phyloP scores from a whole-genome alignment of 345 rosid genomes.

The Eucalyptus polybractea region DNA sequence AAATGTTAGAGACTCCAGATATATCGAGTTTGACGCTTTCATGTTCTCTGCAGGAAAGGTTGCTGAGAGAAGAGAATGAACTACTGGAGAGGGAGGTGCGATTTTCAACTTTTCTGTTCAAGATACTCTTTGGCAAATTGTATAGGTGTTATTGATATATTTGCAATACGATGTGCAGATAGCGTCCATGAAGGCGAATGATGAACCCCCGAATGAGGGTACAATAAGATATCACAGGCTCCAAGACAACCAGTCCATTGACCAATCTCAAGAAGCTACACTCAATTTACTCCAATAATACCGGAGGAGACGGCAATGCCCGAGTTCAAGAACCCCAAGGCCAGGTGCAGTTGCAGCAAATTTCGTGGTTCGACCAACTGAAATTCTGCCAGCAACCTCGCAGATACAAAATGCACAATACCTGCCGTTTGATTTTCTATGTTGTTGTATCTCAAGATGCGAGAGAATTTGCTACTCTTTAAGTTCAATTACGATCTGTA shows the following conservation, averaged over 20 bases:
- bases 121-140: background rate
- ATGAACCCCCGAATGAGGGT: background rate
- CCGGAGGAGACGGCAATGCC: background rate
- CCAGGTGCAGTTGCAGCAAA: background rate
- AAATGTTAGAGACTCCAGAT: too few relatives aligned
- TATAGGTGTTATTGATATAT: background rate
- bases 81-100: constrained; percentile 19
- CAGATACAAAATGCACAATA: background rate
- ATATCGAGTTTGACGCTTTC: background rate
- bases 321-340: background rate
- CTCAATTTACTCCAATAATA: background rate
- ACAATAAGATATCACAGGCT: background rate
- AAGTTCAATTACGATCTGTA: background rate
- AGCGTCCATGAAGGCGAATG: background rate
- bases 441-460: background rate
- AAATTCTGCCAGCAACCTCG: background rate
- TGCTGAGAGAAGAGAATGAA: constrained; percentile 17
- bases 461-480: background rate
- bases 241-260: background rate
- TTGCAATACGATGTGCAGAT: background rate
- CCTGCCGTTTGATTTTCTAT: background rate
- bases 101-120: background rate
- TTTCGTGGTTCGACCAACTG: background rate
- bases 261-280: background rate
- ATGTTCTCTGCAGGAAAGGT: constrained; percentile 6